phyloP scores from a whole-genome alignment of 164 flowering plant species.

The Saururus chinensis region DNA sequence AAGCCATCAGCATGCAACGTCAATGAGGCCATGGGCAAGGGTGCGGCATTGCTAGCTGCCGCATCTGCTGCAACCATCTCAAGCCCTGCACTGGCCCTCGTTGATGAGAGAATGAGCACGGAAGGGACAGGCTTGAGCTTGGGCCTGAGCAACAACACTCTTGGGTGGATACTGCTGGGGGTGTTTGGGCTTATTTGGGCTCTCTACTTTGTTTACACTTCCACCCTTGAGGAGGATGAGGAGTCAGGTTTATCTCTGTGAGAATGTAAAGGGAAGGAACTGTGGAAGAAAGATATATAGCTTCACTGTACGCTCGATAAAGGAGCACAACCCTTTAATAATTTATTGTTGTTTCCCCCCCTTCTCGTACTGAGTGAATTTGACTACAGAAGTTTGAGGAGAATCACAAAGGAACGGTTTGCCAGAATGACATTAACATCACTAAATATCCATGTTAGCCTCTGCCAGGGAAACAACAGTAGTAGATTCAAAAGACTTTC shows the following conservation, averaged over 20 bases:
- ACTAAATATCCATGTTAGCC: too few species aligned
- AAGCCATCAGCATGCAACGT: conserved; percentile 7
- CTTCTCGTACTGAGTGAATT: too few species aligned
- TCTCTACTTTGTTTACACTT: conserved; percentile 51
- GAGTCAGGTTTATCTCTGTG: conserved; percentile 82
- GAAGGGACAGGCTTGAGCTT: conserved; percentile 93
- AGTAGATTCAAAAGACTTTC: too few species aligned
- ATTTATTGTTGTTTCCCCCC: neutral
- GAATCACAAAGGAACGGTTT: too few species aligned
- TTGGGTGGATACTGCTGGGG: conserved; percentile 91
- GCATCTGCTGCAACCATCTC: conserved; percentile 32
- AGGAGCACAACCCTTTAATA: neutral
- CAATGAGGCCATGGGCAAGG: conserved; percentile 16
- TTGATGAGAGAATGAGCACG: conserved; percentile 90
- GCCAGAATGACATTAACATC: too few species aligned
- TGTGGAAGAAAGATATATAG: neutral
- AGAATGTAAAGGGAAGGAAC: neutral
- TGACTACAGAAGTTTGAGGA: too few species aligned
- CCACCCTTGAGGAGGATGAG: conserved; percentile 85
- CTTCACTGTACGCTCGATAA: neutral
- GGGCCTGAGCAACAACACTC: conserved; percentile 84
- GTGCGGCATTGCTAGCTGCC: conserved; percentile 34
- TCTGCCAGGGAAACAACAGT: too few species aligned
- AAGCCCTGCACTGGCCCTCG: conserved; percentile 60
- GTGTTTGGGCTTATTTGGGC: conserved; percentile 86